Evolutionary conservation across 2,329 filamentous ascomycete species (phyloP).

Genomic region (Fusarium phyllophilum): DNA sequence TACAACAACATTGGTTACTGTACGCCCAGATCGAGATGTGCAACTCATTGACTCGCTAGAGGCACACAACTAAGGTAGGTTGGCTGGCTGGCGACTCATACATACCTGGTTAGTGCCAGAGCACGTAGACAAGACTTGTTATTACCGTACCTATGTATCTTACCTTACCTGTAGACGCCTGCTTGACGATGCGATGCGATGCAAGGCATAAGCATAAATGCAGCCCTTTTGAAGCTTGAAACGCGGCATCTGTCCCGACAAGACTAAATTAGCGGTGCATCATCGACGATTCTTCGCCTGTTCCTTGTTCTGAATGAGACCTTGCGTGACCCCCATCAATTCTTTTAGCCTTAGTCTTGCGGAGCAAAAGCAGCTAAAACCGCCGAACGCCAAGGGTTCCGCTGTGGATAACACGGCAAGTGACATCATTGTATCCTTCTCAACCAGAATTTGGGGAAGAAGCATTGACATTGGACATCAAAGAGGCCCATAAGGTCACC

Average conservation of each 20-base stretch:
- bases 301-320: slow-evolving; percentile 21
- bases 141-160: not conserved
- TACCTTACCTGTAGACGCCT: not conserved
- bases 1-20: not conserved
- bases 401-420: slow-evolving; percentile 20
- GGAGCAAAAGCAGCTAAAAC: slow-evolving; percentile 8
- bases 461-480: slow-evolving; percentile 4
- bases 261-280: slow-evolving; percentile 25
- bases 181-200: not conserved
- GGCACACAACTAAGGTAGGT: not conserved
- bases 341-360: slow-evolving; percentile 1
- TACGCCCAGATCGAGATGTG: not conserved
- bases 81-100: not conserved
- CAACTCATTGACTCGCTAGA: not conserved
- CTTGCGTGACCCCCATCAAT: not conserved
- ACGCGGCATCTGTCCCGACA: slow-evolving; percentile 10
- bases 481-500: not conserved
- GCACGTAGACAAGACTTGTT: not conserved
- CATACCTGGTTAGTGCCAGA: not conserved
- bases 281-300: slow-evolving; percentile 23
- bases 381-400: slow-evolving; percentile 23
- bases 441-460: slow-evolving; percentile 20
- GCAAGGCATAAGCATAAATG: slow-evolving; percentile 2
- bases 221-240: not conserved
- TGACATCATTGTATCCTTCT: slow-evolving; percentile 29